Conservation (phyloP, 2,329 filamentous ascomycete genomes). For the Sclerotiophoma versabilis region DNA sequence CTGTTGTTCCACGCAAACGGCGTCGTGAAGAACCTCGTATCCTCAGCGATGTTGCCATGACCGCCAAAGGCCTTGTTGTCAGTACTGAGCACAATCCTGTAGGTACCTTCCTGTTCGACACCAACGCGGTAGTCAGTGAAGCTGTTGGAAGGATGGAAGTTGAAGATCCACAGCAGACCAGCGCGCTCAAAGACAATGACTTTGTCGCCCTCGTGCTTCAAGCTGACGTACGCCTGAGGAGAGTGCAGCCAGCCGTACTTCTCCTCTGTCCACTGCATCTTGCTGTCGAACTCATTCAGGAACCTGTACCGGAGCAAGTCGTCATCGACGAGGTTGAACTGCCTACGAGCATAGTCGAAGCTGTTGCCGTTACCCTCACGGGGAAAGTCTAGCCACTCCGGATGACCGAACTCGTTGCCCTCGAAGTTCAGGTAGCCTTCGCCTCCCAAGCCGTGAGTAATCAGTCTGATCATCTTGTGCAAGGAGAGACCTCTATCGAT, state of each 20-base stretch:
- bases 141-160: conserved; percentile 86
- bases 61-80: conserved; percentile 82
- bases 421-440: conserved; percentile 99
- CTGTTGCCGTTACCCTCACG: conserved; percentile 91
- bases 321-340: conserved; percentile 92
- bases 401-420: conserved; percentile 98
- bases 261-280: conserved; percentile 87
- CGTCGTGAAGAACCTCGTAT: conserved; percentile 91
- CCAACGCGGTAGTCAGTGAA: conserved; percentile 94
- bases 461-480: conserved; percentile 96
- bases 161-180: conserved; percentile 92
- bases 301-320: conserved; percentile 83
- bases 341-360: conserved; percentile 92
- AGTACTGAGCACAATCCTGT: conserved; percentile 83
- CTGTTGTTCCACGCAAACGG: conserved; percentile 88
- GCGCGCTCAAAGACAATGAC: conserved; percentile 94
- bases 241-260: conserved; percentile 91
- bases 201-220: conserved; percentile 95
- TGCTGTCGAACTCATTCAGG: conserved; percentile 90
- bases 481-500: conserved; percentile 91
- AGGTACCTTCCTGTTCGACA: conserved; percentile 83
- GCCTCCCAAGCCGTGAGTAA: conserved; percentile 90
- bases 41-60: conserved; percentile 75
- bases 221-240: conserved; percentile 85
- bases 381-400: conserved; percentile 98